Conservation (phyloP, 176 grass and related monocot genomes). For the Eleusine indica region DNA sequence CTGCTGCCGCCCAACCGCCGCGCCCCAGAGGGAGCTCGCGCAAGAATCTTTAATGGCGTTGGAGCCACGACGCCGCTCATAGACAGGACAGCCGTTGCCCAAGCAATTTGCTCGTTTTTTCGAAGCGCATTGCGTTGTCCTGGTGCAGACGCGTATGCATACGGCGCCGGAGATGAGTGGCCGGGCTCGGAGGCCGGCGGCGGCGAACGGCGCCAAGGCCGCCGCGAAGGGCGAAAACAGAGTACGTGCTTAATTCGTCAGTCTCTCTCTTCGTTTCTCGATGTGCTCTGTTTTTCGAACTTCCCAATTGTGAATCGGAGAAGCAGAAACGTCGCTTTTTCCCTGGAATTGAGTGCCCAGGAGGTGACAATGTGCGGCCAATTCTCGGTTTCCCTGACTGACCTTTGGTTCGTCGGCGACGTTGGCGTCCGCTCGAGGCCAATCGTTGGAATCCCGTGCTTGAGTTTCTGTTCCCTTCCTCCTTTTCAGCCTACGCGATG, state of each 20-base stretch:
- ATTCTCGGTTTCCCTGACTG: neutral
- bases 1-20: slow-evolving; percentile 10
- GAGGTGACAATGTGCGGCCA: slow-evolving; percentile 20
- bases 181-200: slow-evolving; percentile 38
- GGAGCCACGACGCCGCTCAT: slow-evolving; percentile 5
- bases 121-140: neutral
- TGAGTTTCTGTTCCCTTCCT: slow-evolving; percentile 1
- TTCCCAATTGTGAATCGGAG: slow-evolving; percentile 18
- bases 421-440: slow-evolving; percentile 32
- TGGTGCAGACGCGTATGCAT: neutral
- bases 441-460: slow-evolving; percentile 26
- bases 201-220: slow-evolving; percentile 12
- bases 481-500: neutral
- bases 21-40: slow-evolving; percentile 10
- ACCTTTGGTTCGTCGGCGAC: neutral
- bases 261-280: slow-evolving; percentile 1
- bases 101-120: neutral
- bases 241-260: slow-evolving; percentile 53
- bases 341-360: slow-evolving; percentile 48
- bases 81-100: neutral
- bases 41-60: slow-evolving; percentile 33
- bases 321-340: slow-evolving; percentile 43
- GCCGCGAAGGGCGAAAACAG: slow-evolving; percentile 60
- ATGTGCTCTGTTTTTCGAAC: slow-evolving; percentile 27
- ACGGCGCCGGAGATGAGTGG: slow-evolving; percentile 47